These are phyloP conservation scores for Erodium maritimum DNA, from an alignment of 345 rosid species.

Conservation along the genomic window DNA sequence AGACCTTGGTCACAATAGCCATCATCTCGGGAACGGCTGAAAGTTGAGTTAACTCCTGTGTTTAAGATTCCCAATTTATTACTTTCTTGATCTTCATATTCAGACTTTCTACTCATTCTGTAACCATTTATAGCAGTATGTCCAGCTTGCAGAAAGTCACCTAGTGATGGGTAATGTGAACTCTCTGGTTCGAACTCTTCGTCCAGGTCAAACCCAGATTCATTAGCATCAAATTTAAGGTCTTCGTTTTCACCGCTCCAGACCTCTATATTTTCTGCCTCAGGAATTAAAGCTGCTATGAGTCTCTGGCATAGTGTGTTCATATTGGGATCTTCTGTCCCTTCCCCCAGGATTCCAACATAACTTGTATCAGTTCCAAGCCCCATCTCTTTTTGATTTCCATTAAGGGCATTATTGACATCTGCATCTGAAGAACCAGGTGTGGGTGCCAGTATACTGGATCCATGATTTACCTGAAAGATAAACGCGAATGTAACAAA, in stretches of 20 bases:
- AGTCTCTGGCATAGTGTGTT: slow-evolving; percentile 66
- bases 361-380: slow-evolving; percentile 11
- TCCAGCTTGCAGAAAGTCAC: slow-evolving; percentile 25
- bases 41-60: slow-evolving; percentile 27
- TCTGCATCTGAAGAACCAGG: slow-evolving; percentile 16
- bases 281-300: slow-evolving; percentile 74
- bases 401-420: slow-evolving; percentile 16
- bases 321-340: slow-evolving; percentile 25
- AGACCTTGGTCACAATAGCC: slow-evolving; percentile 29
- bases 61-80: slow-evolving; percentile 24
- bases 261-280: slow-evolving; percentile 32
- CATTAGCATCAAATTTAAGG: slow-evolving; percentile 36
- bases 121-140: slow-evolving; percentile 34
- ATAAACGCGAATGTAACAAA: slow-evolving; percentile 1
- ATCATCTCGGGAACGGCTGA: slow-evolving; percentile 30
- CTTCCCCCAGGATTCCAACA: slow-evolving; percentile 21
- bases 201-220: slow-evolving; percentile 42
- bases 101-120: slow-evolving; percentile 34
- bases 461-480: slow-evolving; percentile 33
- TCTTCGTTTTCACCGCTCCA: slow-evolving; percentile 34
- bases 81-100: slow-evolving; percentile 40
- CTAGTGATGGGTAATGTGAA: slow-evolving; percentile 24
- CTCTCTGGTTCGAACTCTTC: slow-evolving; percentile 49
- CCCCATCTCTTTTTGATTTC: slow-evolving; percentile 20
- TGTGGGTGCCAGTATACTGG: slow-evolving; percentile 13